Base-by-base conservation (phyloP, 2,329 filamentous ascomycete species). In the Alternaria angustiovoidea region DNA sequence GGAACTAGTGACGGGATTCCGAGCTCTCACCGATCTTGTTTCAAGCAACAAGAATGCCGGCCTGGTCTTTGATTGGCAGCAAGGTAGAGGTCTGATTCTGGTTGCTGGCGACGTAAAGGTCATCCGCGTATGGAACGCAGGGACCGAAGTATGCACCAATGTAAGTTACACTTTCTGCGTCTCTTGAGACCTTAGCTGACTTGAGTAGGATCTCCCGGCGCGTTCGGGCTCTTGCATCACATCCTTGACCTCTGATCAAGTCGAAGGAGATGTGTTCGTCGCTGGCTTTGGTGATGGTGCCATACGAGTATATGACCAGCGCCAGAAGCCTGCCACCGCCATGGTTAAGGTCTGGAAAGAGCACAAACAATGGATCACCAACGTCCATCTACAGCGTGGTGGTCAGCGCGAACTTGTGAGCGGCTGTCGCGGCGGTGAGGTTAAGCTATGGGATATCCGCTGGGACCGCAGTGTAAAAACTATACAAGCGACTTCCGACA, bases 331-430 rank as follows among this genome's bases (percentile, higher is more conserved):
- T 2, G 91, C 93, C 61, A 93, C 95, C 54, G 91, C 91, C 18
- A 97, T 98, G 94, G 91, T 97, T 56, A 92, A 91, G 79, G 94
- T 94, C 68, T 99, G 95, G 94, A 95, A 96, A 75, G 93, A 97
- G 71, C 94, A 98, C 74, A 89, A 90, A 62, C 92, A 96, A 70
- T 99, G 95, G 95, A 90, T 99, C 78, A 94, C 93, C 71, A 95
- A 92, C 68, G 93, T 97, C 14, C 95, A 98, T 76, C 93, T 99
- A 88, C 95, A 99, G 80, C 91, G 95, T 43, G 95, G 95, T 62
- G 95, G 95, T 2, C 89, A 97, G 78, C 87, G 95, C 59, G 95
- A 99, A 79, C 86, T 99, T 42, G 85, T 99, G 54, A 94, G 91
- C 43, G 95, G 93, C 20, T 96, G 93, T 75, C 88, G 93, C 47